Conservation (phyloP, 345 rosid genomes). For the Mangifera indica region DNA sequence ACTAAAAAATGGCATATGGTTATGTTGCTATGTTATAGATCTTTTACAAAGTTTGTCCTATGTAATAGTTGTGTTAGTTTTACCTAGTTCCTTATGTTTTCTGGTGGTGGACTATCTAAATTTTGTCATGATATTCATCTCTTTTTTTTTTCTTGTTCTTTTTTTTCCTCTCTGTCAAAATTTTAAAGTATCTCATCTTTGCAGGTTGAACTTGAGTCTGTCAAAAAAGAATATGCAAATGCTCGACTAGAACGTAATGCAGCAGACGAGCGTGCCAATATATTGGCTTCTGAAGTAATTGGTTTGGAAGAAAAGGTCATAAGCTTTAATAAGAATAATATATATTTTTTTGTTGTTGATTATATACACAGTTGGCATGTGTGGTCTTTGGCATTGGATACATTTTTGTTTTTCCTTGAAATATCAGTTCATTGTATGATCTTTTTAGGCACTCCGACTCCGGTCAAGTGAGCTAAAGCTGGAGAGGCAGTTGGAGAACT, state of each 20-base stretch:
- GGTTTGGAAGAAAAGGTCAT: slow-evolving; percentile 98
- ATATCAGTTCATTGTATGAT: slow-evolving; percentile 15
- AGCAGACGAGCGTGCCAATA: slow-evolving; percentile 87
- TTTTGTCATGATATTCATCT: neutral
- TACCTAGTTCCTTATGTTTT: neutral
- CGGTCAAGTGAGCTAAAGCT: slow-evolving; percentile 93
- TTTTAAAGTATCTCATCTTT: slow-evolving; percentile 16
- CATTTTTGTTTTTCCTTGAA: neutral
- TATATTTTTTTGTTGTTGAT: neutral
- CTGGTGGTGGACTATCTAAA: neutral
- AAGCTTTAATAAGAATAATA: neutral
- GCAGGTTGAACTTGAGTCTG: slow-evolving; percentile 87
- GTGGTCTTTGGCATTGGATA: slow-evolving; percentile 14
- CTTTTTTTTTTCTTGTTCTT: slow-evolving; percentile 9
- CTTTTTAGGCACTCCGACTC: slow-evolving; percentile 79
- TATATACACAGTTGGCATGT: slow-evolving; percentile 7
- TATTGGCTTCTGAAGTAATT: slow-evolving; percentile 95
- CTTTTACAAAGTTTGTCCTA: neutral
- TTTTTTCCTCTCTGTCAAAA: slow-evolving; percentile 10
- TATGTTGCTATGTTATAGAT: neutral
- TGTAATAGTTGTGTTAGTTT: slow-evolving; percentile 1
- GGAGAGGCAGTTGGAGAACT: slow-evolving; percentile 84
- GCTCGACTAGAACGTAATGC: slow-evolving; percentile 85
- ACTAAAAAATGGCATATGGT: too few relatives aligned
- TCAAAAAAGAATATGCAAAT: slow-evolving; percentile 63